A percentile compares a stretch with the other conserved stretches of the same genome.
Evolutionary conservation across 495 filamentous ascomycete genomes (phyloP).

Genomic region (Aspergillus indologenus): DNA sequence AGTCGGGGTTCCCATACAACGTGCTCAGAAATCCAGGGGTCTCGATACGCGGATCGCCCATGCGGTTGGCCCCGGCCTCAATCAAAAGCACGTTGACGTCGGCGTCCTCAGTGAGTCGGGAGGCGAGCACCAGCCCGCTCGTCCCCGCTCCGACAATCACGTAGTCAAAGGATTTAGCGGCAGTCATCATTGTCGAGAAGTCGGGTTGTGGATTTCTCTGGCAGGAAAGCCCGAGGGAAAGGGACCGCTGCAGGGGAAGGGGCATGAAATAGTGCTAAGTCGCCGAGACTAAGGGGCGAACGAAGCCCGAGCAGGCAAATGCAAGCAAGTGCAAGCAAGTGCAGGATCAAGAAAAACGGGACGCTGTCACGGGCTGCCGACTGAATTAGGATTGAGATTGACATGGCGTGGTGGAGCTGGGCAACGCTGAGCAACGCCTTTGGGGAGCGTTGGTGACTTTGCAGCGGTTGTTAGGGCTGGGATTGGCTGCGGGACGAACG

Average conservation of each 20-base stretch:
- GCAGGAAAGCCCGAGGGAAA: not conserved
- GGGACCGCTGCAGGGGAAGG: not conserved
- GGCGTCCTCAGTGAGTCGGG: slow-evolving; percentile 44
- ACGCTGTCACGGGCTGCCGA: not conserved
- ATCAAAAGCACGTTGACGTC: slow-evolving; percentile 45
- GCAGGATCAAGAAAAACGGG: not conserved
- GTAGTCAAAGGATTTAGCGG: slow-evolving; percentile 28
- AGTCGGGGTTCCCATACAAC: slow-evolving; percentile 45
- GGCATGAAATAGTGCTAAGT: not conserved
- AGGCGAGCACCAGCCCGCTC: slow-evolving; percentile 46
- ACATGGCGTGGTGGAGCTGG: not conserved
- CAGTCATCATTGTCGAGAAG: slow-evolving; percentile 5
- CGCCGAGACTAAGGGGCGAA: not conserved
- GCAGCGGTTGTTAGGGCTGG: not conserved
- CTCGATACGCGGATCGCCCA: slow-evolving; percentile 39
- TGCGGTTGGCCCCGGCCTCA: slow-evolving; percentile 50
- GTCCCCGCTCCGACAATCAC: slow-evolving; percentile 44
- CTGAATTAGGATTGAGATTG: not conserved
- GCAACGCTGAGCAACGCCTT: no score
- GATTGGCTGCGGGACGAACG: not conserved
- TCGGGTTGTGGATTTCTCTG: no score
- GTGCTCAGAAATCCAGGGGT: slow-evolving; percentile 38
- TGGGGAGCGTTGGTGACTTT: no score
- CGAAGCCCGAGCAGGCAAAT: not conserved
- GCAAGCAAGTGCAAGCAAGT: no score